These are phyloP conservation scores for Phytopythium helicoides DNA, from an alignment of 352 stramenopile genomes.

Conservation along the genomic window DNA sequence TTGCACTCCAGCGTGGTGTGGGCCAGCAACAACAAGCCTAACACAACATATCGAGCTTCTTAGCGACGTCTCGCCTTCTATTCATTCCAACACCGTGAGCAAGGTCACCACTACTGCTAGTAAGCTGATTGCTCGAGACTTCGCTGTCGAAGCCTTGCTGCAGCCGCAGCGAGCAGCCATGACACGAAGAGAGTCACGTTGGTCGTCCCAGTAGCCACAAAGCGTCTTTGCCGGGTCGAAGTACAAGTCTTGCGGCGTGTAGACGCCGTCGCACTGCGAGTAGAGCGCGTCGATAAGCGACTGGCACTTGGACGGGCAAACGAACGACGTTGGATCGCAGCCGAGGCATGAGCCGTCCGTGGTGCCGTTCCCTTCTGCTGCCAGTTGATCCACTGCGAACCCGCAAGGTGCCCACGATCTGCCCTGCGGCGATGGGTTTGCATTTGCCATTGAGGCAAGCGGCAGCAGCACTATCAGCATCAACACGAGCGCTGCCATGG, in stretches of 20 bases:
- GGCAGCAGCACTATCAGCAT: constrained; percentile 12
- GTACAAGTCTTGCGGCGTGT: constrained; percentile 51
- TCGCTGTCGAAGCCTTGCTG: constrained; percentile 7
- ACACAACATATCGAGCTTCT: neutral
- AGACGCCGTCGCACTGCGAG: constrained; percentile 59
- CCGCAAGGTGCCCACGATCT: constrained; percentile 60
- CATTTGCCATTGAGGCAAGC: constrained; percentile 28
- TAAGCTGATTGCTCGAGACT: no score
- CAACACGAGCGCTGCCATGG: neutral
- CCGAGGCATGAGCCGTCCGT: constrained; percentile 64
- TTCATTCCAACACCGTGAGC: no score
- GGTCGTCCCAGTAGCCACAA: constrained; percentile 63
- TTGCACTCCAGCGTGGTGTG: constrained; percentile 61
- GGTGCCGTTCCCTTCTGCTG: constrained; percentile 51
- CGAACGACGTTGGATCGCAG: constrained; percentile 47
- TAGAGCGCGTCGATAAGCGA: constrained; percentile 69
- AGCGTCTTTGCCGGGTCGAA: constrained; percentile 61
- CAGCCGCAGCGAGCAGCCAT: constrained; percentile 58
- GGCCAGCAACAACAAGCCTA: constrained; percentile 3
- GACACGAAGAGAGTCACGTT: constrained; percentile 48
- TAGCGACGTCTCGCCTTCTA: neutral
- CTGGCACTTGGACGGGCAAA: constrained; percentile 67
- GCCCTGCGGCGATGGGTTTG: constrained; percentile 54
- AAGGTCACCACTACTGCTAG: no score
- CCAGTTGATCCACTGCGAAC: constrained; percentile 47